These are phyloP conservation scores for Teunomyces kruisii DNA, from an alignment of 805 yeast genomes.

Conservation along the genomic window DNA sequence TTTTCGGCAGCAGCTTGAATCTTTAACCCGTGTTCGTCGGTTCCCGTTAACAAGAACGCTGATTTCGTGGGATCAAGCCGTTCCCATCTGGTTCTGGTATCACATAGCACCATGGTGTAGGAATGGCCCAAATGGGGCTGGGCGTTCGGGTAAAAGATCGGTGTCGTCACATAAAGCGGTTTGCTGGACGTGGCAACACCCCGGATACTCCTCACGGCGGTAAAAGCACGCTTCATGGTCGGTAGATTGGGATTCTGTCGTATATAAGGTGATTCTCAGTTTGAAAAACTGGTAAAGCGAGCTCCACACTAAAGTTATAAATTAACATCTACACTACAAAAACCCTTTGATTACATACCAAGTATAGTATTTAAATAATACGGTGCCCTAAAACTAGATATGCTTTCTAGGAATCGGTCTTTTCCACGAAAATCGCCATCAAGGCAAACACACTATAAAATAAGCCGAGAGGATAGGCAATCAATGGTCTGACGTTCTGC, in stretches of 20 bases:
- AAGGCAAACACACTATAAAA: slow-evolving; percentile 93
- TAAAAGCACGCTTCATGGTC: not conserved
- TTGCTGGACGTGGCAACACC: slow-evolving; percentile 9
- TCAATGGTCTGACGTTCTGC: slow-evolving; percentile 80
- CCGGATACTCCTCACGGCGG: not conserved
- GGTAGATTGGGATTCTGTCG: not conserved
- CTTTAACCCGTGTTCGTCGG: slow-evolving; percentile 96
- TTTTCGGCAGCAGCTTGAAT: slow-evolving; percentile 81
- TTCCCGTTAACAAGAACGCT: slow-evolving; percentile 77
- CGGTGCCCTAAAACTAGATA: not conserved
- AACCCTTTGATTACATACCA: too few relatives aligned
- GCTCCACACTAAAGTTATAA: not conserved
- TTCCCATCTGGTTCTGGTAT: slow-evolving; percentile 76
- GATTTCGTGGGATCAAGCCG: slow-evolving; percentile 29
- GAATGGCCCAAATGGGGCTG: slow-evolving; percentile 91
- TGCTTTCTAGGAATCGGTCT: slow-evolving; percentile 10
- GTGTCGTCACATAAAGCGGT: slow-evolving; percentile 70
- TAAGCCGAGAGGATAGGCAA: slow-evolving; percentile 90
- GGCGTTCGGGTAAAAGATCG: slow-evolving; percentile 96
- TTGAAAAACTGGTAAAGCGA: not conserved
- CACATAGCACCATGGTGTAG: slow-evolving; percentile 83
- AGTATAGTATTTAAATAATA: not conserved
- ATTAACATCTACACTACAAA: too few relatives aligned
- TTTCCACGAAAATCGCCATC: slow-evolving; percentile 83
- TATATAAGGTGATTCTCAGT: not conserved